Evolutionary conservation across 768 basidiomycete genomes (phyloP), one percentile per base, ranked within the genome.

Genomic region (Phanerochaete sordida): DNA sequence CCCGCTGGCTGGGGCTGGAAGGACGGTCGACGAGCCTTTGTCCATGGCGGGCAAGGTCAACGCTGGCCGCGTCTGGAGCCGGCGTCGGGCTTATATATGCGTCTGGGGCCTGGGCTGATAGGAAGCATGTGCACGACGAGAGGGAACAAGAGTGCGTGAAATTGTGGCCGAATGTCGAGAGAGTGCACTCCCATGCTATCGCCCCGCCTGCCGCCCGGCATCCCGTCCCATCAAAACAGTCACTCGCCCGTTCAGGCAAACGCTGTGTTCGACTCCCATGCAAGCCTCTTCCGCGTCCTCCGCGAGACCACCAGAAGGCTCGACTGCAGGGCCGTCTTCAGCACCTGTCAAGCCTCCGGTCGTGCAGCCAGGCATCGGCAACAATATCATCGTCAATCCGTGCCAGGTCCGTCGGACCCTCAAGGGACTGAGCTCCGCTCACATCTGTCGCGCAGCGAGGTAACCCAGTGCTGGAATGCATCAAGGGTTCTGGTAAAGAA

Each of bases 401-500:
- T 69, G 67, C 56, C 73, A 74, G 59, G 72, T 69, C 53, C 9
- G 65, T 43, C 21, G 27, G 7, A 9, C 21, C 37, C 11, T 54
- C 50, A 30, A 11, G 7, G 23, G 19, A 47, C 66, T 35, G 37
- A 5, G 7, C 19, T 19, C 44, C 11, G 44, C 44, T 46, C 28
- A 44, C 44, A 56, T 5, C 16, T 51, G 7, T 6, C 19, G 5
- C 30, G 12, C 27, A 97, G 90, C 81, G 93, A 60, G 84, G 90
- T 23, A 99, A 99, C 70, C 91, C 91, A 0, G 78, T 98, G n/a
- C 81, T 98, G 21, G 86, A 92, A 68, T 82, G 81, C 65, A 90
- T 98, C 56, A 84, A 88, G 62, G 92, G 93, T 74, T 90, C 97
- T 2, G 85, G 90, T 1, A 95, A 94, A 74, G 95, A 98, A 71